Percentiles rank a stretch among this genome's conserved stretches.
These are phyloP conservation scores for Teratosphaeria nubilosa DNA, from an alignment of 2,329 filamentous ascomycete genomes.

Conservation along the genomic window DNA sequence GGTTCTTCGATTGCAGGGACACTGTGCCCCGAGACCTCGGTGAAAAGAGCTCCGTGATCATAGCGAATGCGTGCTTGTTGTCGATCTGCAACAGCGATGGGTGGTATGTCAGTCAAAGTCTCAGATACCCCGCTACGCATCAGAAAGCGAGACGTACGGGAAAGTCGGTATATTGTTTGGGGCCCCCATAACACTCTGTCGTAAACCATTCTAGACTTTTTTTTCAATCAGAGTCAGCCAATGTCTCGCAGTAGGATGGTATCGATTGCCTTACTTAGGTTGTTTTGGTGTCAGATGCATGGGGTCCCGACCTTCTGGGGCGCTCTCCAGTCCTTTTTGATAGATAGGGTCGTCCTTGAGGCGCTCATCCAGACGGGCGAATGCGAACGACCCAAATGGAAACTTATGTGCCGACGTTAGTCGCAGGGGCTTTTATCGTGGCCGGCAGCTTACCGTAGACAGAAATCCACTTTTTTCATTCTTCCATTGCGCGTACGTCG, in stretches of 20 bases:
- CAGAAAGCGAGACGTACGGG: constrained; percentile 23
- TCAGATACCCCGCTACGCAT: too few relatives aligned
- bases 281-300: background rate
- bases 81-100: constrained; percentile 22
- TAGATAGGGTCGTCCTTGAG: background rate
- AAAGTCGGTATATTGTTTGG: constrained; percentile 46
- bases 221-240: background rate
- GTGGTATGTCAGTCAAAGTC: too few relatives aligned
- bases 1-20: constrained; percentile 39
- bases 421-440: background rate
- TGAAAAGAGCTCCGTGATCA: constrained; percentile 49
- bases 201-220: background rate
- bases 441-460: background rate
- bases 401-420: background rate
- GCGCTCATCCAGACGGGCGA: background rate
- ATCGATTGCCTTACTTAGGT: background rate
- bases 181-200: constrained; percentile 45
- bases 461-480: background rate
- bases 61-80: constrained; percentile 46
- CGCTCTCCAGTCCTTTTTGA: background rate
- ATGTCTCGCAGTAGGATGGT: too few relatives aligned
- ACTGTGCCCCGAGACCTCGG: constrained; percentile 49
- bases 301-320: background rate
- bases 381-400: background rate
- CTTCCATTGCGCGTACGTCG: background rate